Evolutionary conservation across 2,329 filamentous ascomycete genomes (phyloP), one percentile per base, ranked within the genome.

Genomic region (Paecilomyces fulvus): DNA sequence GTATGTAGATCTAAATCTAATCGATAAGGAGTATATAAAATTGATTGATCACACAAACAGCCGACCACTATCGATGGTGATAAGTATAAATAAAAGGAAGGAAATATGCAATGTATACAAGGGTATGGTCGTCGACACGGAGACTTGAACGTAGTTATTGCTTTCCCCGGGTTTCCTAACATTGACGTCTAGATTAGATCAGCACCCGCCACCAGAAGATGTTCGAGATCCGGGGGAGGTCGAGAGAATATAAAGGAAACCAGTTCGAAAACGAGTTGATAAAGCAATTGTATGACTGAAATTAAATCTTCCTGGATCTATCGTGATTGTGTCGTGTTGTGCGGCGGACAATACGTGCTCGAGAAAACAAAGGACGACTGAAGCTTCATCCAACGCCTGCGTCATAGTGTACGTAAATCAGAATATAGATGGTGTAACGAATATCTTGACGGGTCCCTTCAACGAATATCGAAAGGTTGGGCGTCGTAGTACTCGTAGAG

Each of bases 121-220:
- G 6, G 9, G 14, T 17, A 49, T 12, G 48, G 25, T 28, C 9
- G 12, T 49, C 10, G 20, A 43, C 37, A 9, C 37, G n/a, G 37
- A 20, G 37, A 43, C 14, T 17, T 43, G 14, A 9, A 43, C n/a
- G 49, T 49, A 50, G n/a, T n/a, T n/a, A n/a, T n/a, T 25, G 52
- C 23, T 53, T 12, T 37, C 48, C 30, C 21, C 31, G 52, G 55
- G 55, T 55, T 30, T 37, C 53, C 37, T 59, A 33, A 64, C 58
- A 49, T 60, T 65, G 63, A 65, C 63, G 63, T 65, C 49, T 20
- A 30, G 51, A 55, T 62, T 53, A 57, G 58, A 59, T 61, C 60
- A 61, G 58, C 55, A 43, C 56, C 58, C 48, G 60, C 57, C 59
- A 60, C 7, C 57, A 51, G 5, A 7, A 25, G 10, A 49, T 21